phyloP scores from a whole-genome alignment of 805 yeast genomes.

The Myxozyma geophila region DNA sequence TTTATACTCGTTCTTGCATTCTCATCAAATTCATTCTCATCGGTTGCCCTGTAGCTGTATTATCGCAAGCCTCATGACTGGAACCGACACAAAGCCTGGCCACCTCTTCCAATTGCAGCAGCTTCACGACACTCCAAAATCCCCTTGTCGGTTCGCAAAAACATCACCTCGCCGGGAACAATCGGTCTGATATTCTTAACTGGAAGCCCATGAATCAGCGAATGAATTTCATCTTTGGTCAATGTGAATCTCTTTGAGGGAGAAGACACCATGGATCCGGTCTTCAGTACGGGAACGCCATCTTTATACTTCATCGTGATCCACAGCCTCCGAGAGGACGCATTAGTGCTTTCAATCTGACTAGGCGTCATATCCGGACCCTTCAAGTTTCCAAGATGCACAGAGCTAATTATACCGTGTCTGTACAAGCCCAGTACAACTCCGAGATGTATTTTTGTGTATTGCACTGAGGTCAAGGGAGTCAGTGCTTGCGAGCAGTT shows the following conservation, averaged over 20 bases:
- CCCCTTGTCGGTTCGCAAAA: constrained; percentile 59
- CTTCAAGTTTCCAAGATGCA: constrained; percentile 79
- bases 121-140: constrained; percentile 85
- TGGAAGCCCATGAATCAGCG: constrained; percentile 74
- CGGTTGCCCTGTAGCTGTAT: too few species aligned
- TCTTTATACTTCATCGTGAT: constrained; percentile 86
- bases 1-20: too few species aligned
- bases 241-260: constrained; percentile 80
- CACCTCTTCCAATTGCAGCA: constrained; percentile 68
- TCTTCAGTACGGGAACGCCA: constrained; percentile 73
- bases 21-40: too few species aligned
- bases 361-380: constrained; percentile 73
- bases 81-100: constrained; percentile 69
- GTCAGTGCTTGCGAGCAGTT: constrained; percentile 79
- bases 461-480: constrained; percentile 79
- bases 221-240: constrained; percentile 64
- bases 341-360: constrained; percentile 67
- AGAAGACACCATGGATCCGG: constrained; percentile 74
- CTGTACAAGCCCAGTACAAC: constrained; percentile 83
- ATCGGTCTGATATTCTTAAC: constrained; percentile 78
- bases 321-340: constrained; percentile 88
- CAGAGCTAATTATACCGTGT: constrained; percentile 84
- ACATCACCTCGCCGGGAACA: constrained; percentile 86
- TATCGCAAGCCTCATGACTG: not conserved
- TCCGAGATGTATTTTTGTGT: constrained; percentile 79